Conservation (phyloP, 2,329 filamentous ascomycete genomes). For the Aspergillus quadricinctus region DNA sequence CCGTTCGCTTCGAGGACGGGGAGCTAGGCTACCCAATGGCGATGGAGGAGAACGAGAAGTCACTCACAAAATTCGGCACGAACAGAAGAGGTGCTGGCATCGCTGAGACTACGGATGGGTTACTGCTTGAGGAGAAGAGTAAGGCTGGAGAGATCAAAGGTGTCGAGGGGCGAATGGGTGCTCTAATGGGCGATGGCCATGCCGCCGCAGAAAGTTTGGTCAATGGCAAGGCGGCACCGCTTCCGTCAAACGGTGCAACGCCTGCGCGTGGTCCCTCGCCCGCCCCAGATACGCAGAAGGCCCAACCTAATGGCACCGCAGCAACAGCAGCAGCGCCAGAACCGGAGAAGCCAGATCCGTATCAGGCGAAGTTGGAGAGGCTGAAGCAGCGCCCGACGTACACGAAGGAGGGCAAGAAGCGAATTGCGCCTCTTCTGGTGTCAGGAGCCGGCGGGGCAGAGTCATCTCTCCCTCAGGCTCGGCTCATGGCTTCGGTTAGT, state of each 20-base stretch:
- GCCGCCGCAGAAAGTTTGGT: slow-evolving; percentile 49
- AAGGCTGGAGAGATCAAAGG: slow-evolving; percentile 86
- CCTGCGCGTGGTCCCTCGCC: slow-evolving; percentile 31
- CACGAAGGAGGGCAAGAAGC: slow-evolving; percentile 94
- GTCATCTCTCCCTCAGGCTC: slow-evolving; percentile 83
- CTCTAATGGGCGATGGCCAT: slow-evolving; percentile 85
- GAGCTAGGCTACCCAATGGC: slow-evolving; percentile 87
- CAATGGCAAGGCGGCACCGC: slow-evolving; percentile 43
- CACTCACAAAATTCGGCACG: slow-evolving; percentile 85
- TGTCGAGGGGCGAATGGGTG: slow-evolving; percentile 93
- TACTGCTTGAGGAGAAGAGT: slow-evolving; percentile 83
- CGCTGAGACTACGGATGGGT: slow-evolving; percentile 83
- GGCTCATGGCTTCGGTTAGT: slow-evolving; percentile 72
- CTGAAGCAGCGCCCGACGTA: slow-evolving; percentile 90
- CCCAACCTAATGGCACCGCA: slow-evolving; percentile 34
- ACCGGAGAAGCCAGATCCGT: slow-evolving; percentile 47
- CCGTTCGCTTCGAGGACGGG: slow-evolving; percentile 74
- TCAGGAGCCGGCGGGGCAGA: slow-evolving; percentile 83
- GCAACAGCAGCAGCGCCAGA: slow-evolving; percentile 30
- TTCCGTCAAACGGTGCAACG: slow-evolving; percentile 44
- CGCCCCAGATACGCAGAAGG: slow-evolving; percentile 28
- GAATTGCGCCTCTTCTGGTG: slow-evolving; percentile 85
- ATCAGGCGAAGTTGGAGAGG: slow-evolving; percentile 58
- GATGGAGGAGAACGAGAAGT: slow-evolving; percentile 84
- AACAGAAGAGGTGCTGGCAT: slow-evolving; percentile 85